A percentile compares a stretch with the other conserved stretches of the same genome.
Conservation (phyloP, 441 rosid genomes). For the Sinapis alba region DNA sequence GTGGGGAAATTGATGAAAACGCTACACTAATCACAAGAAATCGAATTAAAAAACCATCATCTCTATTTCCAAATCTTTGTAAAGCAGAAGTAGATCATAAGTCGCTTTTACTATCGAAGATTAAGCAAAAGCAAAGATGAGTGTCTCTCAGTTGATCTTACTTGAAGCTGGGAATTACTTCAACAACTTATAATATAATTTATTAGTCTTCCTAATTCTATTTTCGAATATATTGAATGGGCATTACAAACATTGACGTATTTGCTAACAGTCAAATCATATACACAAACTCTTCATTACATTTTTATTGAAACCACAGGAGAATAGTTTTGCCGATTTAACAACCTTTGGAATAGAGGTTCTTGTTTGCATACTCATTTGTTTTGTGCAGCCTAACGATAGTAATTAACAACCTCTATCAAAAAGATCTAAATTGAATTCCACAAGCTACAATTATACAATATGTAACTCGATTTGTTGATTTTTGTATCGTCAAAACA, state of each 20-base stretch:
- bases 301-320: background rate
- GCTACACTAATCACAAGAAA: background rate
- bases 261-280: slow-evolving; percentile 1
- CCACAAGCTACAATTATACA: background rate
- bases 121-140: slow-evolving; percentile 9
- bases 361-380: background rate
- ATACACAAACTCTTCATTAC: background rate
- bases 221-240: background rate
- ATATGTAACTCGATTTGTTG: background rate
- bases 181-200: background rate
- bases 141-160: slow-evolving; percentile 6
- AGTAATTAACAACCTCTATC: background rate
- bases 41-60: background rate
- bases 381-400: background rate
- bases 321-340: background rate
- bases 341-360: background rate
- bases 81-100: background rate
- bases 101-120: slow-evolving; percentile 1
- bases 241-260: background rate
- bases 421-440: background rate
- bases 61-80: background rate
- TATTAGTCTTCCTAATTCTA: background rate
- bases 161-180: background rate
- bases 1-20: background rate
- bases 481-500: background rate